Evolutionary conservation across 805 yeast genomes (phyloP).

Genomic region (Wickerhamomyces mucosus): DNA sequence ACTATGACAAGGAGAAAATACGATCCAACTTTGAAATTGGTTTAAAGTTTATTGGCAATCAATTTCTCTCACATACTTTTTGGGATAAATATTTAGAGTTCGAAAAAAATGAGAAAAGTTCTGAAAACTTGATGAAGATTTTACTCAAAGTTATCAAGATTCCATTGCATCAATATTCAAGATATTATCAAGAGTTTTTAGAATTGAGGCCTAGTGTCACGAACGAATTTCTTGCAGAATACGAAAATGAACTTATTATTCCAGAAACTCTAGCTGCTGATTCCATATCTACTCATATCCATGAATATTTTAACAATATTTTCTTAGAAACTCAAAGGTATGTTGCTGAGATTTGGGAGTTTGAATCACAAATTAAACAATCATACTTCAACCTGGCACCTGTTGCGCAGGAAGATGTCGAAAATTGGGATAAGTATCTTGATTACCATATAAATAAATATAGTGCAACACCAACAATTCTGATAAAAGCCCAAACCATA

Average conservation of each 20-base stretch:
- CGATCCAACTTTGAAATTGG: conserved; percentile 40
- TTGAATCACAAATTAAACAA: conserved; percentile 54
- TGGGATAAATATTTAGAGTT: conserved; percentile 77
- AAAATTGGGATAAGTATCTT: conserved; percentile 57
- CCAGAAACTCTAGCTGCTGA: conserved; percentile 8
- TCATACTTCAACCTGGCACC: conserved; percentile 45
- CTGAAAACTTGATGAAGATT: conserved; percentile 29
- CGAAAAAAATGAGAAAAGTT: conserved; percentile 32
- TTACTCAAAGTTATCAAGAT: conserved; percentile 38
- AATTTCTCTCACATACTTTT: conserved; percentile 67
- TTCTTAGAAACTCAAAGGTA: conserved; percentile 12
- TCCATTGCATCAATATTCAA: conserved; percentile 84
- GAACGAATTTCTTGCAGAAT: conserved; percentile 6
- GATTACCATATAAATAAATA: conserved; percentile 36
- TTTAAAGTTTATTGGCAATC: conserved; percentile 44
- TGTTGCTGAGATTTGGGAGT: conserved; percentile 47
- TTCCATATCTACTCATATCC: conserved; percentile 14
- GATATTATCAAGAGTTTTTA: conserved; percentile 48
- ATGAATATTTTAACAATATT: conserved; percentile 8
- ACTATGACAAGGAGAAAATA: conserved; percentile 23
- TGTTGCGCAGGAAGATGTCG: conserved; percentile 32
- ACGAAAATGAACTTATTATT: conserved; percentile 16
- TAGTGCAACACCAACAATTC: conserved; percentile 9
- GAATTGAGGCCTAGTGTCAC: conserved; percentile 18
- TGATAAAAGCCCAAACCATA: conserved; percentile 21